phyloP scores from a whole-genome alignment of 805 yeast genomes.

The Barnettozyma salicaria region DNA sequence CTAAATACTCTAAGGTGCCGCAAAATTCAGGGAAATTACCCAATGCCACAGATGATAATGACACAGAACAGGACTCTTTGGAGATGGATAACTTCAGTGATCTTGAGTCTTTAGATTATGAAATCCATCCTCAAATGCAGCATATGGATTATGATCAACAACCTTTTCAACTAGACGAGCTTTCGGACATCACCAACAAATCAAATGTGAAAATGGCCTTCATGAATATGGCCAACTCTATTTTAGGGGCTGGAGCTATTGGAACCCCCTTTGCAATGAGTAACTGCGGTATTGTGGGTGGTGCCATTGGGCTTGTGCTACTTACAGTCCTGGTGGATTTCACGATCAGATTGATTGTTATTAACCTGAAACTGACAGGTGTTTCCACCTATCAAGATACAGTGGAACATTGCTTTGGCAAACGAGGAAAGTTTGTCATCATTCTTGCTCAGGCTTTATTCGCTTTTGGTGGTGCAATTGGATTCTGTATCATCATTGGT shows the following conservation, averaged over 20 bases:
- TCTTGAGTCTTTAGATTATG: constrained; percentile 23
- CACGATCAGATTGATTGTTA: constrained; percentile 75
- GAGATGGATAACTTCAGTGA: constrained; percentile 21
- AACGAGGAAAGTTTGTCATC: constrained; percentile 57
- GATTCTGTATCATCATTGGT: constrained; percentile 90
- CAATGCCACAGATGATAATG: constrained; percentile 3
- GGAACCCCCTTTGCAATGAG: constrained; percentile 88
- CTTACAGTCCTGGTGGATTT: constrained; percentile 78
- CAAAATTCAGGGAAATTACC: constrained; percentile 12
- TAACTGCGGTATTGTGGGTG: constrained; percentile 75
- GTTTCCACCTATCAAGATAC: constrained; percentile 80
- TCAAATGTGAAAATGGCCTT: constrained; percentile 79
- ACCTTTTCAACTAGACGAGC: constrained; percentile 16
- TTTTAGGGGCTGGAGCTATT: constrained; percentile 92
- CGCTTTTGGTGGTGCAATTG: constrained; percentile 93
- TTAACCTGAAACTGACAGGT: constrained; percentile 74
- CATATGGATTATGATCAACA: constrained; percentile 12
- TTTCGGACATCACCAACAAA: constrained; percentile 26
- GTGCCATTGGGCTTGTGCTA: constrained; percentile 51
- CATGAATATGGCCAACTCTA: constrained; percentile 95
- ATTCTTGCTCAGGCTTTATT: constrained; percentile 76
- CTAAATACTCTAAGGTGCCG: constrained; percentile 11
- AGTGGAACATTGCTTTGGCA: constrained; percentile 74
- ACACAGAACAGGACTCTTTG: constrained; percentile 7
- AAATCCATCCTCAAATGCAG: constrained; percentile 9